These are phyloP conservation scores for Trichoderma koningii DNA, from an alignment of 2,329 filamentous ascomycete species.

Conservation along the genomic window DNA sequence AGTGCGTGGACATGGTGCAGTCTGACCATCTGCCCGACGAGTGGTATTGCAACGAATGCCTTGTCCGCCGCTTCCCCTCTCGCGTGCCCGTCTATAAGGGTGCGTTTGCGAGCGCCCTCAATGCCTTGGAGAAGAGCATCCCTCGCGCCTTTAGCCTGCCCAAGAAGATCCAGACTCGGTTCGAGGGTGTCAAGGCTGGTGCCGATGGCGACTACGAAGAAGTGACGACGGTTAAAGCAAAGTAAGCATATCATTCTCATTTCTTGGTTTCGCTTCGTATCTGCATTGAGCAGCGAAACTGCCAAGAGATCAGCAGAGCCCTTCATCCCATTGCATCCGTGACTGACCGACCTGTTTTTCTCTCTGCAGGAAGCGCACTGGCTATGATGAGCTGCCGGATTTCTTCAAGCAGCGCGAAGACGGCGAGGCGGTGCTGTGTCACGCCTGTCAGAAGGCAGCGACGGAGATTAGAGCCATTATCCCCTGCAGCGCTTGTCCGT, in stretches of 20 bases:
- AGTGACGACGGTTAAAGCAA: conserved; percentile 59
- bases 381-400: conserved; percentile 64
- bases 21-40: conserved; percentile 68
- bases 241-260: conserved; percentile 54
- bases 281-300: neutral
- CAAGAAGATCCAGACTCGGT: conserved; percentile 68
- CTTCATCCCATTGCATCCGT: neutral
- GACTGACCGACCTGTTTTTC: neutral
- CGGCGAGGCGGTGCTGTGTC: conserved; percentile 75
- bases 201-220: conserved; percentile 81
- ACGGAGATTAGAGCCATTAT: conserved; percentile 69
- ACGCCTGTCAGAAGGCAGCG: conserved; percentile 69
- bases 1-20: conserved; percentile 81
- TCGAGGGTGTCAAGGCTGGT: conserved; percentile 76
- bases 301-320: neutral
- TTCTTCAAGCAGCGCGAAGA: conserved; percentile 73
- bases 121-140: conserved; percentile 66
- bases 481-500: conserved; percentile 78
- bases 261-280: neutral
- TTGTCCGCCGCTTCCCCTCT: conserved; percentile 52
- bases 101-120: conserved; percentile 64
- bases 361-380: conserved; percentile 50
- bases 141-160: conserved; percentile 75
- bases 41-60: conserved; percentile 82
- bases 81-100: conserved; percentile 52